phyloP scores from a whole-genome alignment of 768 basidiomycete species.

The Collybia nuda region DNA sequence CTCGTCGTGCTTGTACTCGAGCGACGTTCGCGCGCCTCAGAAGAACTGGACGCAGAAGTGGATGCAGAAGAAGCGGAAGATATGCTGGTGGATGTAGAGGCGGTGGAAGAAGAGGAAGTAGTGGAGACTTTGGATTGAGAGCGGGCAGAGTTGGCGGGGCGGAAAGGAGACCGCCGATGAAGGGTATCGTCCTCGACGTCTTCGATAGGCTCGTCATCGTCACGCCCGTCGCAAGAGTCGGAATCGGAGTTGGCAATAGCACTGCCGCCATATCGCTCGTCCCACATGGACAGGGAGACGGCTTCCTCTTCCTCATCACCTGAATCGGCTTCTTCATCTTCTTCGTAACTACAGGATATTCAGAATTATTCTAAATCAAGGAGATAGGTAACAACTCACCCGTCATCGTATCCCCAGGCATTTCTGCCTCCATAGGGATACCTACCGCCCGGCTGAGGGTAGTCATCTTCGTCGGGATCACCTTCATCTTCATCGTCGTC shows the following conservation, averaged over 20 bases:
- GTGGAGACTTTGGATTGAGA: constrained; percentile 46
- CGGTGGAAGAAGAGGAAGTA: constrained; percentile 40
- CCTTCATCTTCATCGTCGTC: constrained; percentile 19
- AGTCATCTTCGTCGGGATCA: constrained; percentile 3
- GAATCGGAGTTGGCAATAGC: constrained; percentile 39
- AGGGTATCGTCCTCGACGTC: constrained; percentile 26
- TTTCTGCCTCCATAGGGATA: constrained; percentile 19
- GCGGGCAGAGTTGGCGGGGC: constrained; percentile 21
- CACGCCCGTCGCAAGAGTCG: constrained; percentile 20
- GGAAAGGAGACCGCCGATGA: constrained; percentile 43
- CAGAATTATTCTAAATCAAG: background rate
- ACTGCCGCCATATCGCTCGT: constrained; percentile 15
- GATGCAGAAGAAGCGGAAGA: constrained; percentile 21
- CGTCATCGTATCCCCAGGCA: constrained; percentile 56
- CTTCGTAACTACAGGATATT: constrained; percentile 67
- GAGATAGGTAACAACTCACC: constrained; percentile 39
- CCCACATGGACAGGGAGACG: constrained; percentile 22
- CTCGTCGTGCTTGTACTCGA: constrained; percentile 18
- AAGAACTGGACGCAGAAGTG: constrained; percentile 12
- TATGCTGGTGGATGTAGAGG: constrained; percentile 26
- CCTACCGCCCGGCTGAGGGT: constrained; percentile 8
- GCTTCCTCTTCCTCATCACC: constrained; percentile 44
- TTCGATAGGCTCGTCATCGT: constrained; percentile 26
- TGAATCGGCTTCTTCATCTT: constrained; percentile 63
- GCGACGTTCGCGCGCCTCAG: constrained; percentile 17